A percentile compares a stretch with the other conserved stretches of the same genome.
Evolutionary conservation across 2,329 filamentous ascomycete species (phyloP).

Genomic region (Penicillium sp.): DNA sequence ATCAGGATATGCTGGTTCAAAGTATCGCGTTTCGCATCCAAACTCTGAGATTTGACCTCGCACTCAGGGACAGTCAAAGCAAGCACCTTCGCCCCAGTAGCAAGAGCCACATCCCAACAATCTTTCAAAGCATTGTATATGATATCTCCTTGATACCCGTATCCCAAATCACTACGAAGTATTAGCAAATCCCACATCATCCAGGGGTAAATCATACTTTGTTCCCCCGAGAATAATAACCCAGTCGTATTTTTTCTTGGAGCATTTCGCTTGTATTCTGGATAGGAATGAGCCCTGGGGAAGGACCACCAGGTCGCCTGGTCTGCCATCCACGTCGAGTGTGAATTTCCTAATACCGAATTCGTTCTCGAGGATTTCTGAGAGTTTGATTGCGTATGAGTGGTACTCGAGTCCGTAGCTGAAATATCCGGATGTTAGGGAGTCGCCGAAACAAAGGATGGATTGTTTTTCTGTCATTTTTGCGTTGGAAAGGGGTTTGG

Average conservation of each 20-base stretch:
- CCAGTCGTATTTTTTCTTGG: no score
- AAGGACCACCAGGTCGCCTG: no score
- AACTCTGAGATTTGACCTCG: conserved; percentile 22
- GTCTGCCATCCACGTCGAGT: background rate
- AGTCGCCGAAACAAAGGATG: no score
- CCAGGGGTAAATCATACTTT: no score
- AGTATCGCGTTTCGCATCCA: conserved; percentile 38
- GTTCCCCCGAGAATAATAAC: no score
- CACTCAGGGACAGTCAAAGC: conserved; percentile 61
- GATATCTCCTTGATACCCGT: conserved; percentile 32
- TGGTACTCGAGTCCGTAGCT: no score
- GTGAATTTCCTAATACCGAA: background rate
- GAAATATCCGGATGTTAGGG: no score
- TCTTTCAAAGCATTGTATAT: conserved; percentile 50
- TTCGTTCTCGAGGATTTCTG: background rate
- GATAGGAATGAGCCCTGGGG: no score
- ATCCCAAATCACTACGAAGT: conserved; percentile 6
- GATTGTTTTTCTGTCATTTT: no score
- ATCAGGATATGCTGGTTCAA: conserved; percentile 54
- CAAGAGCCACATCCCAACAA: conserved; percentile 51
- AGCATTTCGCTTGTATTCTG: no score
- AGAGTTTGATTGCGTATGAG: no score
- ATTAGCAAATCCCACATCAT: no score
- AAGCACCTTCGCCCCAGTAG: conserved; percentile 53
- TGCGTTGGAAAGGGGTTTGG: background rate